Base-by-base conservation (phyloP, 345 rosid genomes). In the Psidium guajava region DNA sequence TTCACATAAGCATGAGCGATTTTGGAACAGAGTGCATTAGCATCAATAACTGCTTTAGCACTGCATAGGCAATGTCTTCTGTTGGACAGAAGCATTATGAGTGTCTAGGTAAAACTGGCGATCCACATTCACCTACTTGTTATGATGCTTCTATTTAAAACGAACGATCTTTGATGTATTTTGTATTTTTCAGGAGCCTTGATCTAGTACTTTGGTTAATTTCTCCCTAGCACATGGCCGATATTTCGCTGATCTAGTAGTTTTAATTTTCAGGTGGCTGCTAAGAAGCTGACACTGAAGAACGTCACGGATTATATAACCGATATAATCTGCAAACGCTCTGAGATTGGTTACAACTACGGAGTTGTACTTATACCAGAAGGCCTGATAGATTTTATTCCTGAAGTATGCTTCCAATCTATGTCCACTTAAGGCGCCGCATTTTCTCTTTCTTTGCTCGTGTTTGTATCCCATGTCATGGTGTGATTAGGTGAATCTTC, bases 381-480 rank as follows among this genome's bases (percentile, higher is more conserved):
- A 93, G 99, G 99, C 90, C 92, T 97, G 44, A 97, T 97, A 88
- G 99, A 97, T 87, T 97, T 97, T 90, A 94, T 97, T 88, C 99
- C 99, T 11, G 98, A 97, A 98, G 99, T 95, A 90, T 11, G 81
- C 50, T 84, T 36, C 42, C 77, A 18, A 69, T 69, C 25, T 69
- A 16, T 64, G 14, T 69, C 77, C 77, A 5, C 77, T 54, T 54
- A 54, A 54, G 25, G 24, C 25, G 25, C 24, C 4, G 11, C 25
- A 54, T 21, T 54, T 54, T 54, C 57, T 54, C 11, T 54, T 54
- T 21, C 57, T 54, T 54, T 21, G 25, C 25, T 54, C 24, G 0
- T 21, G 57, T 54, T 20, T 54, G 10, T 8, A 21, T 54, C 25
- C 57, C 57, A 21, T 54, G 6, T 54, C 56, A 6, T 54, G 6